Conservation (phyloP, 2,329 filamentous ascomycete species). For the Diaporthe humulicola region DNA sequence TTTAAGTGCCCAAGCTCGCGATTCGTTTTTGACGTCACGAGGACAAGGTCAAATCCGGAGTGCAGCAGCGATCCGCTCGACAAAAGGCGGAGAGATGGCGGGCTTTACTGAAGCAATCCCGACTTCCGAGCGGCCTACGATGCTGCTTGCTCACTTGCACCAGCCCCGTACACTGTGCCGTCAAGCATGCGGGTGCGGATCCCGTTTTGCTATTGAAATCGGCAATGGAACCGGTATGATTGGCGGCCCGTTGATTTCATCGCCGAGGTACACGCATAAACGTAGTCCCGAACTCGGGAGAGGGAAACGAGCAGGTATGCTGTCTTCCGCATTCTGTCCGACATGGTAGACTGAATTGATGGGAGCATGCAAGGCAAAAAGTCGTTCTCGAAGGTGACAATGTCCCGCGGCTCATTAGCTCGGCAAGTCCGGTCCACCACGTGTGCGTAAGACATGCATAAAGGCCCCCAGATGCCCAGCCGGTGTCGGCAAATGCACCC, state of each 20-base stretch:
- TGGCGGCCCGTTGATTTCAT: neutral
- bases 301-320: neutral
- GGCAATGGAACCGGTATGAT: neutral
- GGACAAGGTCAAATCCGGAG: conserved; percentile 10
- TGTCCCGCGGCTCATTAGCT: neutral
- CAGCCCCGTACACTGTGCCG: neutral
- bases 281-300: conserved; percentile 5
- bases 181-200: conserved; percentile 4
- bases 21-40: conserved; percentile 17
- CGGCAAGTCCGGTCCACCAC: neutral
- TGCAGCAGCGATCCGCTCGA: conserved; percentile 14
- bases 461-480: neutral
- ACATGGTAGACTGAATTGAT: neutral
- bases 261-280: neutral
- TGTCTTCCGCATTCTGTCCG: conserved; percentile 10
- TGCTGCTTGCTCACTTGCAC: conserved; percentile 6
- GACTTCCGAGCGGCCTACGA: conserved; percentile 2
- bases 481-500: conserved; percentile 33
- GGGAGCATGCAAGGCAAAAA: neutral
- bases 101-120: conserved; percentile 2
- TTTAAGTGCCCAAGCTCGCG: neutral
- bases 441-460: neutral
- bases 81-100: neutral
- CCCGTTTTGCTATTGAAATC: neutral
- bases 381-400: neutral